Conservation (phyloP, 768 basidiomycete species). For the Kwoniella mangroviensis region DNA sequence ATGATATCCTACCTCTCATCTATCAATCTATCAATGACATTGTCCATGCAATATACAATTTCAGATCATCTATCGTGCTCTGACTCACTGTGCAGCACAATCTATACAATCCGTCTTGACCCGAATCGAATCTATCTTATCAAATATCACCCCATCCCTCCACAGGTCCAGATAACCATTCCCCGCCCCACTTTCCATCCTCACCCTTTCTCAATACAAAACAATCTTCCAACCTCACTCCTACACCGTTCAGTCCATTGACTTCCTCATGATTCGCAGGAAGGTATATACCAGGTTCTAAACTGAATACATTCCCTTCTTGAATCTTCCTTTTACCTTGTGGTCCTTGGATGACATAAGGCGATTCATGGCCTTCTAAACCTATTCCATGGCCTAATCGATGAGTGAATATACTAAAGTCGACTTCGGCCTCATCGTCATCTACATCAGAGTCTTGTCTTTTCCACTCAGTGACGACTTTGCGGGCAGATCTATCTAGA, state of each 20-base stretch:
- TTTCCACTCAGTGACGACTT: slow-evolving; percentile 57
- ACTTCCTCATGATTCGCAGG: slow-evolving; percentile 57
- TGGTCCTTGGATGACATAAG: slow-evolving; percentile 70
- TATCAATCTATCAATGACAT: not conserved
- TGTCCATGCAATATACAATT: not conserved
- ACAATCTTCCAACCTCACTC: slow-evolving; percentile 82
- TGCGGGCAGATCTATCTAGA: slow-evolving; percentile 64
- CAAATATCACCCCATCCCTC: slow-evolving; percentile 23
- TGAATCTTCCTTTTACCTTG: slow-evolving; percentile 67
- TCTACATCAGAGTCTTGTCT: not conserved
- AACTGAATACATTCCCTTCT: slow-evolving; percentile 74
- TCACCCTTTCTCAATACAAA: slow-evolving; percentile 31
- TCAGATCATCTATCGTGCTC: not conserved
- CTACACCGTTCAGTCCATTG: slow-evolving; percentile 68
- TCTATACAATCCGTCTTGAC: too few species aligned
- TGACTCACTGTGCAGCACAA: not conserved
- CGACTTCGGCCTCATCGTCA: slow-evolving; percentile 10
- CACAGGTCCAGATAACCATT: slow-evolving; percentile 51
- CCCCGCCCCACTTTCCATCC: slow-evolving; percentile 41
- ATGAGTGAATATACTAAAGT: slow-evolving; percentile 68
- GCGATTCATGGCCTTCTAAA: slow-evolving; percentile 78
- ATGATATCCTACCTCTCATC: not conserved
- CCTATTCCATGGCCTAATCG: slow-evolving; percentile 73
- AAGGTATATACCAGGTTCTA: slow-evolving; percentile 67
- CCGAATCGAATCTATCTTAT: not conserved